Base-by-base conservation (phyloP, 2,329 filamentous ascomycete species). In the Penicillium capsulatum region DNA sequence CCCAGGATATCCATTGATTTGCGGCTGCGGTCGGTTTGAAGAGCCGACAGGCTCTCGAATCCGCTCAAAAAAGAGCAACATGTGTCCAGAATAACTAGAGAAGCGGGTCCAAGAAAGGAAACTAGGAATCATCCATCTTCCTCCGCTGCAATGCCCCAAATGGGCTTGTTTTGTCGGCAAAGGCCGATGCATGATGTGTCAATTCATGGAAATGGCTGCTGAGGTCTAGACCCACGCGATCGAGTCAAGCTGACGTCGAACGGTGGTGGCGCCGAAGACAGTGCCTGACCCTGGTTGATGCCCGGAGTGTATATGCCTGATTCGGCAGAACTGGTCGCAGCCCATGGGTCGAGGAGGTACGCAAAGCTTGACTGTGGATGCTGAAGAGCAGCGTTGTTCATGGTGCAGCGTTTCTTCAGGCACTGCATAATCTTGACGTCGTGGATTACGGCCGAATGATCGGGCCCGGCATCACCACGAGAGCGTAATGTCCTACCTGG, bases 171-270 rank as follows among this genome's bases (percentile, higher is more conserved):
- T 11, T 1, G 26, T 29, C 14, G 11, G 20, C 7, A 7, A 14
- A 4, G 4, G 15, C 1, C n/a, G 31, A 35, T 8, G 9, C 6
- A n/a, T 11, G 9, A 7, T 28, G 26, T 28, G 11, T 11, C 26
- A n/a, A 5, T 22, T 5, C 5, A 28, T 17, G 16, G 17, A 34
- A 41, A 16, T 29, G 24, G 17, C n/a, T 34, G 10, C 4, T 13
- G 40, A 31, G 49, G 45, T 36, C 52, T 46, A 55, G 49, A 47
- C 47, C 42, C 11, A n/a, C n/a, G 27, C n/a, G 34, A 22, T 32
- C 44, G 44, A 46, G 45, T 56, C 41, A 56, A 55, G 34, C 45
- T 54, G 53, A 56, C 53, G 53, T 51, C 48, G 27, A 16, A 36
- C 13, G 27, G 47, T 40, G 42, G 49, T 44, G 50, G 51, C 42